Conservation (phyloP, 2,329 filamentous ascomycete genomes). For the Fusarium papillatum region DNA sequence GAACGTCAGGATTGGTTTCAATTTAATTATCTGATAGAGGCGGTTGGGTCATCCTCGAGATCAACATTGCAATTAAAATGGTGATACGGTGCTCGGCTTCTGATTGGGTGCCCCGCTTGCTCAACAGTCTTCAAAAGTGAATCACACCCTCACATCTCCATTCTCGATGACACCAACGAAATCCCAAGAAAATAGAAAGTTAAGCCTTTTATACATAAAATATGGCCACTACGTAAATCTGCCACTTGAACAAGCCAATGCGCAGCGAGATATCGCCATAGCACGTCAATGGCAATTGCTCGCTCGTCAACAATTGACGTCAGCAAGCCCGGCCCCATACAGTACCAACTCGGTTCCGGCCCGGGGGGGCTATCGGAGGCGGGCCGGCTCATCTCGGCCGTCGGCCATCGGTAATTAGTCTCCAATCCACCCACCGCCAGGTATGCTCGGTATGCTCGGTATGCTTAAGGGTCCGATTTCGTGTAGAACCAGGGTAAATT, state of each 20-base stretch:
- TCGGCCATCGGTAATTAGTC: conserved; percentile 27
- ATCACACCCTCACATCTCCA: not conserved
- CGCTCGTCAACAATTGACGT: conserved; percentile 12
- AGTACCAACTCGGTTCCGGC: conserved; percentile 21
- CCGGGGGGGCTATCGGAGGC: conserved; percentile 22
- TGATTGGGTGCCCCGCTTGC: not conserved
- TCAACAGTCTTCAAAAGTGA: not conserved
- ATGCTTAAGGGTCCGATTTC: conserved; percentile 5
- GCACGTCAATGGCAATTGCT: not conserved
- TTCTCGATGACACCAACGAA: not conserved
- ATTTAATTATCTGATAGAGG: not conserved
- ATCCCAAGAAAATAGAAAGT: not conserved
- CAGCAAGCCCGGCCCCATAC: conserved; percentile 23
- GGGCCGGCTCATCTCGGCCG: conserved; percentile 29
- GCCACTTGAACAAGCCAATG: not conserved
- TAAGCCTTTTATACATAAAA: not conserved
- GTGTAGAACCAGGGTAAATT: conserved; percentile 32
- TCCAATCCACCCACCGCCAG: conserved; percentile 8
- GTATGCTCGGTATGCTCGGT: conserved; percentile 11
- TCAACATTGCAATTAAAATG: not conserved
- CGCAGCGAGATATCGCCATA: not conserved
- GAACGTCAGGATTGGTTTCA: not conserved
- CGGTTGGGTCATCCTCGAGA: not conserved
- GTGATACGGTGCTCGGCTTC: not conserved
- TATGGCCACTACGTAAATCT: not conserved